Base-by-base conservation (phyloP, 73 alveolate species). In the Tetrahymena elliotti region DNA sequence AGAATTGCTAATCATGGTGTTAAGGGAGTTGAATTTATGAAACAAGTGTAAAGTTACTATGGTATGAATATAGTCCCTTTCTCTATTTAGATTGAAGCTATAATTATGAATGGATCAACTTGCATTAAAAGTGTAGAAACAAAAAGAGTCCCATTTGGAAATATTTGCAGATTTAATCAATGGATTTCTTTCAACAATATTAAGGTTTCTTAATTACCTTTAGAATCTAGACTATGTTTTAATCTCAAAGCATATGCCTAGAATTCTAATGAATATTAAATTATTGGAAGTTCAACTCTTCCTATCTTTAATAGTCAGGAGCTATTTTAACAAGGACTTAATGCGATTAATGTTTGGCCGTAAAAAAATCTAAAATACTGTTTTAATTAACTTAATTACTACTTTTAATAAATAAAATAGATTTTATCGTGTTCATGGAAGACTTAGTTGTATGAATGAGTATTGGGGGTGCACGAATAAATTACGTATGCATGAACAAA, bases 361-460 rank as follows among this genome's bases (percentile, higher is more conserved):
- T 68, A 68, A 68, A 68, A 68, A 68, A 68, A 27, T 24, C n/a
- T 3, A 18, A 18, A 24, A 3, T 53, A 1, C n/a, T n/a, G n/a
- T 27, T 68, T 27, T 0, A n/a, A 68, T 3, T 22, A 18, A 4
- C 0, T 68, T 24, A 68, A 18, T 68, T 68, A 24, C 36, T 3
- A 68, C 1, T 27, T 68, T 27, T 27, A 40, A 40, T 40, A 8
- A 10, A 40, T 68, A 27, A 27, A 22, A 1, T 1, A 68, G 88
- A 68, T 96, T 96, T 39, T 96, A 96, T 84, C 95, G 93, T 52
- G 83, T 93, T n/a, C 97, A 96, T 36, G 94, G 82, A 33, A 93
- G 97, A 35, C 40, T 96, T 36, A 97, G 96, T 18, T 95, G 97
- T 38, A 95, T 95, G 97, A 93, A 96, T 68, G 97, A 96, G 35